Conservation (phyloP, 768 basidiomycete genomes). For the Lyophyllum decastes region DNA sequence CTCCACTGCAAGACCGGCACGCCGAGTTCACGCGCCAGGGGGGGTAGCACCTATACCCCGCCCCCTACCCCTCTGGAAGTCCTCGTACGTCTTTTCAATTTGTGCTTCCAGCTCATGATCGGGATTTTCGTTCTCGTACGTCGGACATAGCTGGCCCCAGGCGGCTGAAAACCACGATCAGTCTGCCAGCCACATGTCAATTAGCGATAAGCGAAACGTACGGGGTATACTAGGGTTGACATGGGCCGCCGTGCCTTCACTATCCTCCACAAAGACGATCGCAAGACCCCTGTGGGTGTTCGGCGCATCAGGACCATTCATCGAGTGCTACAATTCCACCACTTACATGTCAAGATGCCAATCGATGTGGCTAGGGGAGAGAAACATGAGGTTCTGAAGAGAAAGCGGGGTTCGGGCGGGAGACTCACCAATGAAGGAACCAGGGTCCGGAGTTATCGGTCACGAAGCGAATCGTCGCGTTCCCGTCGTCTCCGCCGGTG, state of each 20-base stretch:
- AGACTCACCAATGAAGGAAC: conserved; percentile 31
- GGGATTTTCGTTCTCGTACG: no score
- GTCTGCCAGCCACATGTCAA: no score
- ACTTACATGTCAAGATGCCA: conserved; percentile 45
- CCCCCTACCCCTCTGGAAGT: no score
- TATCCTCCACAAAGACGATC: not conserved
- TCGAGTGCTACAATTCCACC: not conserved
- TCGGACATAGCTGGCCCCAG: not conserved
- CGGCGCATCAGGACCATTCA: not conserved
- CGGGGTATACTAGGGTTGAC: not conserved
- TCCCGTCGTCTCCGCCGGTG: conserved; percentile 28
- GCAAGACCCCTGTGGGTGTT: not conserved
- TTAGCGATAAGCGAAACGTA: not conserved
- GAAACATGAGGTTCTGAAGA: not conserved
- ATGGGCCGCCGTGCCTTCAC: not conserved
- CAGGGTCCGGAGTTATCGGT: conserved; percentile 67
- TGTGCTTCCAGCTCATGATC: no score
- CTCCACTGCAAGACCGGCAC: no score
- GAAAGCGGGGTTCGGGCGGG: not conserved
- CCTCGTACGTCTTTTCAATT: no score
- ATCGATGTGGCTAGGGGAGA: conserved; percentile 35
- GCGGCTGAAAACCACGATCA: not conserved
- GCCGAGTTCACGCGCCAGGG: no score
- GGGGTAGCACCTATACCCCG: no score
- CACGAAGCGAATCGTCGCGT: conserved; percentile 52